Conservation (phyloP, 768 basidiomycete genomes). For the Gymnopilus junonius region DNA sequence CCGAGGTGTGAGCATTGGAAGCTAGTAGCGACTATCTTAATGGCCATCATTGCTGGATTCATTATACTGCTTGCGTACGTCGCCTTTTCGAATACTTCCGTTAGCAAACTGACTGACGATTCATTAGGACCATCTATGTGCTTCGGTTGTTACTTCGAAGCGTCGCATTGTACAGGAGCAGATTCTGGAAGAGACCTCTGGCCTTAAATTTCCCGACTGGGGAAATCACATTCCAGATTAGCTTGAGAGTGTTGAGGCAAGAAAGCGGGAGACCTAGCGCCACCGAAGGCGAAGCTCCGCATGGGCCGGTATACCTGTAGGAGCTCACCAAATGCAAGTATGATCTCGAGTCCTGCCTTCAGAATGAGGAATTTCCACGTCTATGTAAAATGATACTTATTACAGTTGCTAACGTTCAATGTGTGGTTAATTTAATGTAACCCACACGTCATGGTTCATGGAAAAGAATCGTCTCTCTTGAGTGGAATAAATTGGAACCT, state of each 20-base stretch:
- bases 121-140: background rate
- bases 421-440: no score
- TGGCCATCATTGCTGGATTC: background rate
- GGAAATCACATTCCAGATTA: background rate
- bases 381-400: no score
- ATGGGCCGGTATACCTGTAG: constrained; percentile 6
- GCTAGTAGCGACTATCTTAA: background rate
- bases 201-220: background rate
- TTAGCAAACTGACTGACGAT: background rate
- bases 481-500: no score
- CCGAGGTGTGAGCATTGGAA: background rate
- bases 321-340: no score
- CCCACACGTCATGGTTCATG: no score
- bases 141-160: background rate
- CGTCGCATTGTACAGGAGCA: background rate
- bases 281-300: background rate
- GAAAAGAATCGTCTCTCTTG: no score
- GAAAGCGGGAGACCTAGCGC: background rate
- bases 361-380: no score
- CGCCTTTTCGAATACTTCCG: background rate
- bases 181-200: background rate
- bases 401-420: no score
- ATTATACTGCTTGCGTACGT: background rate
- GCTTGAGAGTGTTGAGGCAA: background rate
- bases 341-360: no score